A percentile compares a stretch with the other conserved stretches of the same genome.
Evolutionary conservation across 345 rosid species (phyloP).

Genomic region (sweet orange (Citrus sinensis)): DNA sequence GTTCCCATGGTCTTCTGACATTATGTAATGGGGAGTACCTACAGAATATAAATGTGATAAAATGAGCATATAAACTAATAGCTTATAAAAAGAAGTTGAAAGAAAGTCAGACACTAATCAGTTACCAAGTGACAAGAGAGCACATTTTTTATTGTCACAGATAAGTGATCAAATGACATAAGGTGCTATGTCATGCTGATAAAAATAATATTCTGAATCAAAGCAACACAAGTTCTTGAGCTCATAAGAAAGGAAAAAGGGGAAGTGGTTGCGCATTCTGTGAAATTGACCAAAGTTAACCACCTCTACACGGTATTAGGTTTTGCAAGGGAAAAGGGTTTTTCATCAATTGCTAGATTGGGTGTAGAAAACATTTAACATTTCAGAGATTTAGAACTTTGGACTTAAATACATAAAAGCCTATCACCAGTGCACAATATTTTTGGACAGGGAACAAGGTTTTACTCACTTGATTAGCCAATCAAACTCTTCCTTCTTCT

Average conservation of each 20-base stretch:
- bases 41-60: not conserved
- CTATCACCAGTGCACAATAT: not conserved
- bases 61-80: not conserved
- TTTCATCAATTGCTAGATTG: not conserved
- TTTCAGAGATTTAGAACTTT: not conserved
- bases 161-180: too few relatives aligned
- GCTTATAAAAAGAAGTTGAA: too few relatives aligned
- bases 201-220: too few relatives aligned
- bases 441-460: not conserved
- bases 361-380: not conserved
- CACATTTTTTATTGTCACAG: too few relatives aligned
- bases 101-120: too few relatives aligned
- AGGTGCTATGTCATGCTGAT: too few relatives aligned
- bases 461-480: slow-evolving; percentile 84
- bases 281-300: too few relatives aligned
- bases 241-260: too few relatives aligned
- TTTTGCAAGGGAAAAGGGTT: not conserved
- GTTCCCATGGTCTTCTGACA: slow-evolving; percentile 93
- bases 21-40: slow-evolving; percentile 98
- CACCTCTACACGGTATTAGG: not conserved
- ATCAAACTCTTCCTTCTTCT: slow-evolving; percentile 71
- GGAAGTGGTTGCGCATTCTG: too few relatives aligned
- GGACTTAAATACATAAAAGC: too few relatives aligned
- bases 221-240: too few relatives aligned
- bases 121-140: too few relatives aligned